Conservation (phyloP, 208 protist species). For the Wallacemonas sp. region DNA sequence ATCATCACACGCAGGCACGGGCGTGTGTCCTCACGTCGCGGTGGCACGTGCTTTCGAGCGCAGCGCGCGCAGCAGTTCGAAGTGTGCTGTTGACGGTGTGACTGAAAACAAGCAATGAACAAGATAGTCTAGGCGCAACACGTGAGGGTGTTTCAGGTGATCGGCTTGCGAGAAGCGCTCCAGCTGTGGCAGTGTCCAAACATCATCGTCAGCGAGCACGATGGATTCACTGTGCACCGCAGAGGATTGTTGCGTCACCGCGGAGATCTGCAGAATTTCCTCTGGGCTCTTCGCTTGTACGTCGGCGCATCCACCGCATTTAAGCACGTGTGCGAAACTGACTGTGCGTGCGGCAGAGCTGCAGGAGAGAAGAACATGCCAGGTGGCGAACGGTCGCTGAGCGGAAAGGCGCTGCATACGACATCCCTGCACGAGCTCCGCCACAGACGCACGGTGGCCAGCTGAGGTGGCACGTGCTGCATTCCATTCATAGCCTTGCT, state of each 20-base stretch:
- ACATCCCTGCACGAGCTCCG: conserved; percentile 43
- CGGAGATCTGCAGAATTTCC: conserved; percentile 20
- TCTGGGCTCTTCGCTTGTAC: conserved; percentile 11
- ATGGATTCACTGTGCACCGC: conserved; percentile 10
- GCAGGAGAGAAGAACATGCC: conserved; percentile 56
- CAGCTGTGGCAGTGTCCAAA: conserved; percentile 43
- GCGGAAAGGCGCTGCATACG: conserved; percentile 27
- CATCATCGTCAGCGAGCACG: conserved; percentile 53
- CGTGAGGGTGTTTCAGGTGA: conserved; percentile 1
- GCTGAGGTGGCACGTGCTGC: conserved; percentile 17
- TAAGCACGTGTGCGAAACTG: conserved; percentile 58
- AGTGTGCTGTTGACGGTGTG: conserved; percentile 18
- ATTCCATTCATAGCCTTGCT: conserved; percentile 55
- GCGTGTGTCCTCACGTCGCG: too few species aligned
- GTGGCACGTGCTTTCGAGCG: too few species aligned
- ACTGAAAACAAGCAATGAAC: conserved; percentile 54
- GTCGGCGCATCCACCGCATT: conserved; percentile 40
- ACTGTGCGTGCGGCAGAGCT: conserved; percentile 11
- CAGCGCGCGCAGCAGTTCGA: conserved; percentile 17
- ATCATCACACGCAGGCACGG: too few species aligned
- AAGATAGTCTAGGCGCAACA: conserved; percentile 64
- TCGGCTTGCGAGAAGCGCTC: conserved; percentile 18
- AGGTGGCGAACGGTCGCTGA: conserved; percentile 37
- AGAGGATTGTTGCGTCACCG: not conserved
- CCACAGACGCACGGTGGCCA: conserved; percentile 23